Evolutionary conservation across 1,139 yeast species (phyloP), one percentile per base, ranked within the genome.

Genomic region (Hyphopichia pseudoburtonii): DNA sequence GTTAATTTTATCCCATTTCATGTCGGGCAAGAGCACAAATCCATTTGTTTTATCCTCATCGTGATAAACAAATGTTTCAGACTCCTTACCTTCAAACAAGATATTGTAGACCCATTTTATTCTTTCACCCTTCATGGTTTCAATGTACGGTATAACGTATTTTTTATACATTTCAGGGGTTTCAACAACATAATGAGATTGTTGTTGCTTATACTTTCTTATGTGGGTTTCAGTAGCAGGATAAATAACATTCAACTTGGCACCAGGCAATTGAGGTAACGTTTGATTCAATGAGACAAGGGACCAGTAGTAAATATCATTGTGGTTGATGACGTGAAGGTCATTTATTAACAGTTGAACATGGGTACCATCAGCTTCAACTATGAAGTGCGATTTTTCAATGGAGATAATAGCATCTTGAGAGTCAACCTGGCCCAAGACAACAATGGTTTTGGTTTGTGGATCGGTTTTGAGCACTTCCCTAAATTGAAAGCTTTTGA

Each of bases 181-280:
- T 55, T 94, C 99, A 16, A 63, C 56, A 3, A 92, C 72, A 52
- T 84, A 65, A 49, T 82, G 88, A 29, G 58, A 49, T 16, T 61
- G 61, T 50, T 85, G 90, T 14, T 62, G 66, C 12, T 76, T 70
- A 53, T 79, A 88, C 61, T 92, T 92, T 38, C 74, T 74, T 39
- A 92, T 81, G 54, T 92, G 98, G 8, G 83, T 77, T 37, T 80
- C 83, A 0, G 96, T 84, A 1, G 98, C 97, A 1, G 99, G 99
- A 56, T 78, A 88, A 15, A 92, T 82, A 42, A 92, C 48, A 49
- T 84, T 88, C 40, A 87, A 54, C 53, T 90, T 90, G 10, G 84
- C 83, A 0, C 81, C 74, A 0, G 95, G 89, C 1, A 47, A 44
- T 0, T 66, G 66, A 1, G 50, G 44, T 18, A 82, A 47, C 33